phyloP scores from a whole-genome alignment of 2,329 filamentous ascomycete genomes.

The Capronia coronata region DNA sequence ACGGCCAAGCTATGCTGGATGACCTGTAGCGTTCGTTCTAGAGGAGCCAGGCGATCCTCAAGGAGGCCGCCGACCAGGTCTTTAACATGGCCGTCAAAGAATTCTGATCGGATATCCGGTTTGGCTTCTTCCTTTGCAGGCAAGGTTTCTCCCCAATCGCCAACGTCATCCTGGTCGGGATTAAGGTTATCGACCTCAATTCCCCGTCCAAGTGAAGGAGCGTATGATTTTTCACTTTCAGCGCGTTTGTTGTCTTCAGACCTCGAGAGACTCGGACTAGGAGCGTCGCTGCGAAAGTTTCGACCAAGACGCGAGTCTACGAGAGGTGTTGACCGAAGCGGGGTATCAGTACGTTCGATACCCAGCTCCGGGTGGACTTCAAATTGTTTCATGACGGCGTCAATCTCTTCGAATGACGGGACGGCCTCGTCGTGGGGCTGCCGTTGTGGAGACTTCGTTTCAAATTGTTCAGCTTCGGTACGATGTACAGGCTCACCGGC shows the following conservation, averaged over 20 bases:
- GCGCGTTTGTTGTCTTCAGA: conserved; percentile 31
- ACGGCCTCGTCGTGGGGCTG: conserved; percentile 14
- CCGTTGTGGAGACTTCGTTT: conserved; percentile 1
- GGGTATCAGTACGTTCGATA: conserved; percentile 54
- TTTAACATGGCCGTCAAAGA: conserved; percentile 88
- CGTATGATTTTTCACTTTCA: conserved; percentile 36
- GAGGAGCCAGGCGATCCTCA: conserved; percentile 67
- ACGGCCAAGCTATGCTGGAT: conserved; percentile 65
- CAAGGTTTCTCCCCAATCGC: conserved; percentile 88
- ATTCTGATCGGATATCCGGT: conserved; percentile 70
- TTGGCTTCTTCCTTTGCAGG: conserved; percentile 78
- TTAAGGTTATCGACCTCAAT: conserved; percentile 58
- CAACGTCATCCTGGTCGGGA: conserved; percentile 46
- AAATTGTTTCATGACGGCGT: conserved; percentile 84
- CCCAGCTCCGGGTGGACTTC: conserved; percentile 69
- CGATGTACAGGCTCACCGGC: neutral
- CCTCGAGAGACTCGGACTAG: conserved; percentile 64
- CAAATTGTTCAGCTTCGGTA: conserved; percentile 4
- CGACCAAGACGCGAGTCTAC: conserved; percentile 40
- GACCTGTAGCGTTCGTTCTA: conserved; percentile 69
- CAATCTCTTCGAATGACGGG: conserved; percentile 60
- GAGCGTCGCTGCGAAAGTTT: conserved; percentile 59
- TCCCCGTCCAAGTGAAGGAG: conserved; percentile 59
- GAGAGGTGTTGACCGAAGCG: conserved; percentile 45
- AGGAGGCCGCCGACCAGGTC: conserved; percentile 73